Conservation (phyloP, 805 yeast genomes). For the Kuraishia ogatae region DNA sequence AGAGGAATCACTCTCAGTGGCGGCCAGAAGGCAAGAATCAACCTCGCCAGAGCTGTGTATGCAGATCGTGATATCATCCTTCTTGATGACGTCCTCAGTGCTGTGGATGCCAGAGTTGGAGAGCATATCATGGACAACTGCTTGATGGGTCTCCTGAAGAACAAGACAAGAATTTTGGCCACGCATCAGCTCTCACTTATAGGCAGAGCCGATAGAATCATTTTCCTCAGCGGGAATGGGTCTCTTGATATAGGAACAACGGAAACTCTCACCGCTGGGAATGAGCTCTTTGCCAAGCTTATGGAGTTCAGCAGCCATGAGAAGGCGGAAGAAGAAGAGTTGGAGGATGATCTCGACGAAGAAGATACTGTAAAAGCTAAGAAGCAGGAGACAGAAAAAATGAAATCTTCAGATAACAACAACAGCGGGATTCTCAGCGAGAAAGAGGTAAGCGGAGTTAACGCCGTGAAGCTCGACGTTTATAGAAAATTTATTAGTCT, state of each 20-base stretch:
- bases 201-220: constrained; percentile 57
- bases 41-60: constrained; percentile 64
- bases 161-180: constrained; percentile 65
- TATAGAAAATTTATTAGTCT: constrained; percentile 40
- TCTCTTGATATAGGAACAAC: constrained; percentile 51
- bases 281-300: constrained; percentile 25
- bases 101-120: constrained; percentile 69
- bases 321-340: constrained; percentile 6
- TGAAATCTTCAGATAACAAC: neutral
- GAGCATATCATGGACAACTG: constrained; percentile 50
- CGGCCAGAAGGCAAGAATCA: constrained; percentile 57
- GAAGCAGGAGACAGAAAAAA: constrained; percentile 7
- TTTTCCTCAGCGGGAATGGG: constrained; percentile 63
- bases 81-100: constrained; percentile 59
- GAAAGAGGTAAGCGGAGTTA: constrained; percentile 21
- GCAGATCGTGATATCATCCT: constrained; percentile 49
- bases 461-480: constrained; percentile 33
- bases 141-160: constrained; percentile 44
- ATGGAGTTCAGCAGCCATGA: constrained; percentile 27
- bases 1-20: constrained; percentile 54
- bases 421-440: constrained; percentile 20
- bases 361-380: constrained; percentile 12
- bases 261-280: constrained; percentile 37
- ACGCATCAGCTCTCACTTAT: constrained; percentile 78
- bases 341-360: constrained; percentile 18